A percentile compares a stretch with the other conserved stretches of the same genome.
Evolutionary conservation across 768 basidiomycete species (phyloP).

Genomic region (Boletales sp.): DNA sequence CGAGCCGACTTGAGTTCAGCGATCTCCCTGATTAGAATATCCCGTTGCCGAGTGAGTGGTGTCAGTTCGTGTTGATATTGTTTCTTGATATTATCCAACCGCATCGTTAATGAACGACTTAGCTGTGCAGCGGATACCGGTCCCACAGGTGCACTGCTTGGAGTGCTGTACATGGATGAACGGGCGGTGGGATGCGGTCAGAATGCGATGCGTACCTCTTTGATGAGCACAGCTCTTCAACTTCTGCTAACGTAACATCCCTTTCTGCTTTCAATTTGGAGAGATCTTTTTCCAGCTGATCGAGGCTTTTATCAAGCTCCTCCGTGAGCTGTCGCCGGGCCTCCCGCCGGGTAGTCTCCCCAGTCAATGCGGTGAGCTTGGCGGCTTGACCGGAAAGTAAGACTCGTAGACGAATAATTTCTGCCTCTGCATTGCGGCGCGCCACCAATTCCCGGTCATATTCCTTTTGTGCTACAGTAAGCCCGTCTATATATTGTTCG

Average conservation of each 20-base stretch:
- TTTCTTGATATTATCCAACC: conserved; percentile 81
- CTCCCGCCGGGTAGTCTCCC: conserved; percentile 75
- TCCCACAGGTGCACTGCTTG: conserved; percentile 22
- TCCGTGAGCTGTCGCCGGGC: conserved; percentile 74
- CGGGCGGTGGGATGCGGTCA: conserved; percentile 16
- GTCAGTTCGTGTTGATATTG: conserved; percentile 87
- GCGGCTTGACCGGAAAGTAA: conserved; percentile 89
- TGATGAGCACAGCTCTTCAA: conserved; percentile 80
- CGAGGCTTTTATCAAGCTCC: conserved; percentile 73
- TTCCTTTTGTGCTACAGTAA: conserved; percentile 90
- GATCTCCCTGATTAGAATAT: conserved; percentile 76
- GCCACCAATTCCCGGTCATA: conserved; percentile 89
- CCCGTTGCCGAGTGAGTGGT: conserved; percentile 79
- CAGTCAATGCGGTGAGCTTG: conserved; percentile 78
- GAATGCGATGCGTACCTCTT: conserved; percentile 52
- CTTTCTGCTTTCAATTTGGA: conserved; percentile 86
- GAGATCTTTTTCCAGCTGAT: conserved; percentile 78
- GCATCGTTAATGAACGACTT: conserved; percentile 73
- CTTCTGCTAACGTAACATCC: conserved; percentile 88
- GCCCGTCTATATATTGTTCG: conserved; percentile 87
- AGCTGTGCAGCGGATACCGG: conserved; percentile 43
- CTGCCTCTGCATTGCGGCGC: conserved; percentile 87
- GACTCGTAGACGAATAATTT: conserved; percentile 81
- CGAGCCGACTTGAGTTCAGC: conserved; percentile 81
- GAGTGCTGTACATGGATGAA: conserved; percentile 22